Evolutionary conservation across 495 filamentous ascomycete genomes (phyloP), one percentile per base, ranked within the genome.

Genomic region (Penicillium pancosmium): DNA sequence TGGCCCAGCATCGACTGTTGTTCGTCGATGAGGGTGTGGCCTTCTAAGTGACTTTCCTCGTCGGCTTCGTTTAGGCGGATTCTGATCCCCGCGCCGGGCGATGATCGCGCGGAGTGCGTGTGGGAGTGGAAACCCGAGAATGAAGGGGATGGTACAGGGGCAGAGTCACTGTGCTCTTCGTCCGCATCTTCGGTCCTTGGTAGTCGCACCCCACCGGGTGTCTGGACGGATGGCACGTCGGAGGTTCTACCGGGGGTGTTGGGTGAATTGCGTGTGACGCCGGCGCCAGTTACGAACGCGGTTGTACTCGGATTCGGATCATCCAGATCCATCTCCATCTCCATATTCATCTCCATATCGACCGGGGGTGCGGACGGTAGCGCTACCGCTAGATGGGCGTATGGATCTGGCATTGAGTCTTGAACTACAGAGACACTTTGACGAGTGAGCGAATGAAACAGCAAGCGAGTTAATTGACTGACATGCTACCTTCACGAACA

Each of bases 381-480:
- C 23, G 36, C 35, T 11, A 25, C 36, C 27, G 27, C 27, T 31
- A 7, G 19, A 27, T 62, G 60, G 50, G 52, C 48, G 33, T 60
- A 58, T 40, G 52, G 36, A 34, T 55, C 66, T 35, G 56, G 61
- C 68, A 67, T 62, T 36, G 61, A 63, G 44, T 70, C 70, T 34
- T 68, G 59, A 44, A 67, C 61, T 69, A 70, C 64, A 52, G 63
- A 66, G 59, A 69, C 66, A 68, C 75, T 78, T 73, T 48, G 57
- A 52, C 50, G 59, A 46, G 73, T 78, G 64, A 78, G 75, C 69
- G 59, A 49, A 64, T 56, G 61, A 48, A 64, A 62, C 60, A 58
- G 44, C 61, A 57, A 66, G 9, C 57, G 54, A 65, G 66, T 73
- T 63, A 78, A 57, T 72, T 66, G 66, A 78, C 76, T 73, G 73